phyloP scores from a whole-genome alignment of 164 flowering plant genomes.

The Nymphaea colorata region DNA sequence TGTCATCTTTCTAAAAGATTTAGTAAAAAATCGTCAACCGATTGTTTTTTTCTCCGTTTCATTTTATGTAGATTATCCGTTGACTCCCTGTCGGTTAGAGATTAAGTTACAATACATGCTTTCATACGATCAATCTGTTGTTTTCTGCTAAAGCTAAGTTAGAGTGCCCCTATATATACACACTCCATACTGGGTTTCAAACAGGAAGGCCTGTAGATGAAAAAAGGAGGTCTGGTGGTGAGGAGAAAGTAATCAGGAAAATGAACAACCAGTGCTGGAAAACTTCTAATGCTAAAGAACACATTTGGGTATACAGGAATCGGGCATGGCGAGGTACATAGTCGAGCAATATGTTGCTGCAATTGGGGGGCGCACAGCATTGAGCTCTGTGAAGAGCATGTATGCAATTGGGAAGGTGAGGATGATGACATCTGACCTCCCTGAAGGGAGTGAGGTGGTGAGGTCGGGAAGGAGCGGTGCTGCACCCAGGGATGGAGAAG shows the following conservation, averaged over 20 bases:
- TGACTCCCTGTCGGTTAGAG: too few species aligned
- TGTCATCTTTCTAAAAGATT: too few species aligned
- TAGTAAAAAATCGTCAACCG: too few species aligned
- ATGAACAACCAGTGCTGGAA: neutral
- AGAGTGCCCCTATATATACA: too few species aligned
- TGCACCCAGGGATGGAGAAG: neutral
- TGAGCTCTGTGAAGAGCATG: slow-evolving; percentile 6
- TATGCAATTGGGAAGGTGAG: slow-evolving; percentile 10
- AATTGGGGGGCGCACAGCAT: slow-evolving; percentile 3
- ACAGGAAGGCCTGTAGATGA: neutral
- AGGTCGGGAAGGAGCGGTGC: neutral
- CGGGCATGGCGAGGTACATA: slow-evolving; percentile 7
- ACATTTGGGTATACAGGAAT: slow-evolving; percentile 1
- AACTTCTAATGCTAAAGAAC: too few species aligned
- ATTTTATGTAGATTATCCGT: too few species aligned
- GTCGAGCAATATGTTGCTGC: slow-evolving; percentile 9
- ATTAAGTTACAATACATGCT: too few species aligned
- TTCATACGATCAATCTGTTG: too few species aligned
- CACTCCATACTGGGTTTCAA: neutral
- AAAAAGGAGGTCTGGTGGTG: neutral
- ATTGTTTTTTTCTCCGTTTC: too few species aligned
- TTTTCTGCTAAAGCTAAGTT: too few species aligned
- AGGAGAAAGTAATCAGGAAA: neutral
- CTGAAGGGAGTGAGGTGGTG: neutral
- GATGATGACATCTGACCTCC: slow-evolving; percentile 9